These are phyloP conservation scores for Cladophialophora yegresii DNA, from an alignment of 2,329 filamentous ascomycete species.

Conservation along the genomic window DNA sequence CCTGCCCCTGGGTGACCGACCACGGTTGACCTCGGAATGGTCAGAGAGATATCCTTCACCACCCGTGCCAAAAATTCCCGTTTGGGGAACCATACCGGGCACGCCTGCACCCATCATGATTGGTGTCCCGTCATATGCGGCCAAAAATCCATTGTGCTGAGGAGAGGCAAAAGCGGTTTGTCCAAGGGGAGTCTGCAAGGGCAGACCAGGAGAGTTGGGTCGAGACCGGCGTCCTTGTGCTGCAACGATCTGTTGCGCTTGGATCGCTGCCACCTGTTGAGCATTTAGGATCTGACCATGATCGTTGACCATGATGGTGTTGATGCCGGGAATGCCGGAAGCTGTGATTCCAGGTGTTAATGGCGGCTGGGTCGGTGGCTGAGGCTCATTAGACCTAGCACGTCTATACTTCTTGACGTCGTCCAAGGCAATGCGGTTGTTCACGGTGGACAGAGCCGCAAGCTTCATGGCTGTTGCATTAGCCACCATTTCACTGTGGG, in stretches of 20 bases:
- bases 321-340: conserved; percentile 67
- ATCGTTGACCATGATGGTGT: conserved; percentile 92
- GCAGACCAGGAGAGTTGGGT: conserved; percentile 83
- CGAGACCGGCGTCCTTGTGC: conserved; percentile 74
- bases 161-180: conserved; percentile 72
- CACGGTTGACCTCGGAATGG: conserved; percentile 85
- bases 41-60: conserved; percentile 89
- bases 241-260: conserved; percentile 63
- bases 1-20: conserved; percentile 86
- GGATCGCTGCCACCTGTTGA: conserved; percentile 80
- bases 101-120: conserved; percentile 72
- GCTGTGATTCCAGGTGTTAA: conserved; percentile 67
- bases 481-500: conserved; percentile 94
- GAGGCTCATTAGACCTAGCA: conserved; percentile 78
- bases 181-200: conserved; percentile 61
- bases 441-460: conserved; percentile 92
- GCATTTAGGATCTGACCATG: conserved; percentile 82
- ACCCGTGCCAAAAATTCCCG: conserved; percentile 70
- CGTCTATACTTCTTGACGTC: conserved; percentile 96
- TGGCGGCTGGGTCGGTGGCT: conserved; percentile 58
- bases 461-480: conserved; percentile 99
- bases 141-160: conserved; percentile 91
- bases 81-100: conserved; percentile 60
- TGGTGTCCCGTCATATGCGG: conserved; percentile 77
- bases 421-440: conserved; percentile 95